Conservation (phyloP, 371 early-diverging fungal species). For the Aphelidium insulamus region DNA sequence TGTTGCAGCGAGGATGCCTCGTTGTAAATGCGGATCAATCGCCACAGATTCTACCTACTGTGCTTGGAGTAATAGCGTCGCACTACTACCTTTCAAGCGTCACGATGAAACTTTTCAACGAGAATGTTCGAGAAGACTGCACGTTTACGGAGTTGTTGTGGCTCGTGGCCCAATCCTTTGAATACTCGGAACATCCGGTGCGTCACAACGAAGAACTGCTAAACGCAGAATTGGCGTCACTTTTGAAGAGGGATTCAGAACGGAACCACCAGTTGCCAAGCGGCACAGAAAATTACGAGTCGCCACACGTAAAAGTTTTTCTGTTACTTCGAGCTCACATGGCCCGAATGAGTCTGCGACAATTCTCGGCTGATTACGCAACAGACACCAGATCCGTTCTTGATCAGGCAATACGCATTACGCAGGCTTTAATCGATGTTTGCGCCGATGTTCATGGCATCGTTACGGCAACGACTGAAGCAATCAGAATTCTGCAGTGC, state of each 20-base stretch:
- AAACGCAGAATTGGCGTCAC: constrained; percentile 50
- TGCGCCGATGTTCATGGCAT: too few relatives aligned
- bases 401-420: constrained; percentile 72
- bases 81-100: constrained; percentile 67
- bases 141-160: constrained; percentile 35
- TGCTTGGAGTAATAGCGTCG: constrained; percentile 57
- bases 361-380: constrained; percentile 58
- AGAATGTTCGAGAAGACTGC: constrained; percentile 10
- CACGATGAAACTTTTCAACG: constrained; percentile 43
- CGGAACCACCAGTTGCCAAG: constrained; percentile 28
- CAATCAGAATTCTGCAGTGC: too few relatives aligned
- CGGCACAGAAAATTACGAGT: constrained; percentile 28
- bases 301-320: constrained; percentile 72
- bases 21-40: too few relatives aligned
- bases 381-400: constrained; percentile 80
- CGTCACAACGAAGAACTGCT: constrained; percentile 75
- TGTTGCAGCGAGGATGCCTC: too few relatives aligned
- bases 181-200: constrained; percentile 73
- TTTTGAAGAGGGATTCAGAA: too few relatives aligned
- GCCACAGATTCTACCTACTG: constrained; percentile 28
- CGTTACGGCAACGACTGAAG: too few relatives aligned
- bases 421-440: too few relatives aligned
- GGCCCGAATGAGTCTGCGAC: constrained; percentile 34
- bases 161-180: constrained; percentile 49
- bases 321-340: constrained; percentile 73